Evolutionary conservation across 768 basidiomycete genomes (phyloP), one percentile per base, ranked within the genome.

Genomic region (Pleurotus djamor): DNA sequence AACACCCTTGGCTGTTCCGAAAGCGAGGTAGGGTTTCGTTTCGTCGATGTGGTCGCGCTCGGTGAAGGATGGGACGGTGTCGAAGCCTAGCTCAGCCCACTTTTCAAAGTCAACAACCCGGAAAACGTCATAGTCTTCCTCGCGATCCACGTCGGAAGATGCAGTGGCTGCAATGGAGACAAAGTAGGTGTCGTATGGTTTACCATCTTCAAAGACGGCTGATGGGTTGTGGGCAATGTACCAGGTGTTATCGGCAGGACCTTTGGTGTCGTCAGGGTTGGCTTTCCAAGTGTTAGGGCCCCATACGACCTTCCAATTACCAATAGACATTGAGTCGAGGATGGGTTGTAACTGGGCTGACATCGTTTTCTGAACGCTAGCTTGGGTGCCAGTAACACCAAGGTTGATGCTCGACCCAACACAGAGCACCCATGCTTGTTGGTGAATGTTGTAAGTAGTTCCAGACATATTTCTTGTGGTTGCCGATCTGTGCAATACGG

Each of bases 121-220:
- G 34, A 14, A 33, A 12, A 59, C 36, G 37, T 51, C 48, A 13
- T 21, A 16, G 38, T 59, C 50, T 41, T 49, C 58, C 2, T 13
- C 13, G n/a, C 32, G 7, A 43, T 59, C 16, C 7, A 49, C 35
- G 1, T 37, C 10, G 7, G 58, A 59, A 21, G 36, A 3, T 8
- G 48, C 58, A 21, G 58, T 59, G 7, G 48, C 58, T 2, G 58
- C 34, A 5, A 59, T 59, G 16, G 58, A n/a, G 13, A 59, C 34
- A 21, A 59, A 47, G 34, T 59, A 59, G 17, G 48, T 50, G 12
- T 59, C 48, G 33, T 50, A 43, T 28, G 34, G 14, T 13, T 28
- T 35, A 2, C 33, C 47, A 28, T 41, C 36, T 5, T 45, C 58
- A 16, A 48, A 59, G n/a, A 17, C 34, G 14, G 50, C 57, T 5